Evolutionary conservation across 805 yeast species (phyloP).

Genomic region (Candida ulmi): DNA sequence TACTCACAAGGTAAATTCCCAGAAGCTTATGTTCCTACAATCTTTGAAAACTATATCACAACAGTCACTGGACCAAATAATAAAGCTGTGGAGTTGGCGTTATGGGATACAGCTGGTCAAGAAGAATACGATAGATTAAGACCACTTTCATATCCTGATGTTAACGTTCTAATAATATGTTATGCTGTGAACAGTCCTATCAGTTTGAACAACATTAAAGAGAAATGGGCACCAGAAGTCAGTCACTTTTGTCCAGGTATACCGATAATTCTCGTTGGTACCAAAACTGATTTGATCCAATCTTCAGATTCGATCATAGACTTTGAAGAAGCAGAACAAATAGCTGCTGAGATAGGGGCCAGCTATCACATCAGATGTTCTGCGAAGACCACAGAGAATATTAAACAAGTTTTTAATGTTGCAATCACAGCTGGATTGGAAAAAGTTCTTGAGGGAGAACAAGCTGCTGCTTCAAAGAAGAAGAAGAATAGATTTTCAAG

Average conservation of each 20-base stretch:
- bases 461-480: background rate
- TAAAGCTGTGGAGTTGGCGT: constrained; percentile 57
- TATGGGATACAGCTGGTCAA: constrained; percentile 92
- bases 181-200: constrained; percentile 60
- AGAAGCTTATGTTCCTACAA: constrained; percentile 70
- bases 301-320: constrained; percentile 37
- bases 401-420: constrained; percentile 60
- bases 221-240: constrained; percentile 87
- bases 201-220: constrained; percentile 67
- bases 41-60: constrained; percentile 73
- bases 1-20: constrained; percentile 72
- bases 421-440: constrained; percentile 34
- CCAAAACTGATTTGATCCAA: constrained; percentile 59
- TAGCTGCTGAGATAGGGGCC: constrained; percentile 62
- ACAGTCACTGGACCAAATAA: constrained; percentile 42
- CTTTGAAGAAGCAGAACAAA: constrained; percentile 23
- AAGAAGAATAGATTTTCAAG: constrained; percentile 3
- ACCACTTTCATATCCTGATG: constrained; percentile 76
- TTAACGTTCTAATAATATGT: constrained; percentile 68
- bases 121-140: constrained; percentile 80
- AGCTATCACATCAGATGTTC: constrained; percentile 74
- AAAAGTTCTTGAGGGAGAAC: constrained; percentile 3
- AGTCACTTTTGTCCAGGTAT: constrained; percentile 75
- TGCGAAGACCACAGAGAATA: constrained; percentile 63
- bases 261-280: constrained; percentile 77